phyloP scores from a whole-genome alignment of 1,139 yeast genomes.

The Protomyces lactucae-debilis region DNA sequence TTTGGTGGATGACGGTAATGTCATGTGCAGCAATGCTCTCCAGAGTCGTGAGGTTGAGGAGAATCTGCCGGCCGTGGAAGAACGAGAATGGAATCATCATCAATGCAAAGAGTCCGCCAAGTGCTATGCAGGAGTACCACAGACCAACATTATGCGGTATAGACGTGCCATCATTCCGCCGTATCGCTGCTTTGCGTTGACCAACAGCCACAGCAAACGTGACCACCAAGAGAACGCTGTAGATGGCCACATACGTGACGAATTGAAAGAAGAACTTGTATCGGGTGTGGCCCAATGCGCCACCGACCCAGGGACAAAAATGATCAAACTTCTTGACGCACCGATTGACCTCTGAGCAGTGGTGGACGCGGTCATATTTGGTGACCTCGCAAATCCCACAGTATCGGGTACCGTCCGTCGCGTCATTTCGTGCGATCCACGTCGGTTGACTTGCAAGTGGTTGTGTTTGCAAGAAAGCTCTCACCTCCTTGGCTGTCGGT shows the following conservation, averaged over 20 bases:
- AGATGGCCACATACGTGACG: conserved; percentile 50
- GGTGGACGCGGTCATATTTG: conserved; percentile 88
- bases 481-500: conserved; percentile 1
- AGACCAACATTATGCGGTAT: conserved; percentile 17
- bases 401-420: conserved; percentile 51
- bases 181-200: conserved; percentile 33
- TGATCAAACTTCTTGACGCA: conserved; percentile 67
- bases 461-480: neutral
- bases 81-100: conserved; percentile 36
- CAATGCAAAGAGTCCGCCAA: conserved; percentile 26
- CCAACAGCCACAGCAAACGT: conserved; percentile 35
- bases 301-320: conserved; percentile 91
- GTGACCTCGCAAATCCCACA: conserved; percentile 70
- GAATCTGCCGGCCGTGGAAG: conserved; percentile 35
- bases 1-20: neutral
- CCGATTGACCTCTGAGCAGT: conserved; percentile 61
- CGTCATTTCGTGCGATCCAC: conserved; percentile 35
- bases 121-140: conserved; percentile 20
- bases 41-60: conserved; percentile 11
- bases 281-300: conserved; percentile 75
- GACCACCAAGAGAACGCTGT: conserved; percentile 41
- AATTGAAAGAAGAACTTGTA: conserved; percentile 74
- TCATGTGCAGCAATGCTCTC: conserved; percentile 8
- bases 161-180: neutral
- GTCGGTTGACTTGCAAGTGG: neutral